Percentiles rank a stretch among this genome's conserved stretches.
Conservation (phyloP, 345 rosid genomes). For the Eucalyptus sp. region DNA sequence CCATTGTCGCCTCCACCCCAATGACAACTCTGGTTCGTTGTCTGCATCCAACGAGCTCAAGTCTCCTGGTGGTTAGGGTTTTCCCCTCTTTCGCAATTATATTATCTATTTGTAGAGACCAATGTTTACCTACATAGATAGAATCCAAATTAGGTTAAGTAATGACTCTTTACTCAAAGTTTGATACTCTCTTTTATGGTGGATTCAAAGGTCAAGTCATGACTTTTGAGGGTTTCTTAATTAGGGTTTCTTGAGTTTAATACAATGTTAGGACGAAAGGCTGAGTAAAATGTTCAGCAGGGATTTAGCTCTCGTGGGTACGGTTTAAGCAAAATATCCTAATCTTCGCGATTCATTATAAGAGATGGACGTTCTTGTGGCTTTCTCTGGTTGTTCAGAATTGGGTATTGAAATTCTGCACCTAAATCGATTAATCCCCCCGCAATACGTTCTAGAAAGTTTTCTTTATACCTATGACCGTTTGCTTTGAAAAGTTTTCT, state of each 20-base stretch:
- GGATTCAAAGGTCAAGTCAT: neutral
- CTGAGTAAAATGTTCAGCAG: neutral
- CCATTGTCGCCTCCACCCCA: neutral
- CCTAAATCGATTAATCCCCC: neutral
- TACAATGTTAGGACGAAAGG: neutral
- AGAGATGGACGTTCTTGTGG: neutral
- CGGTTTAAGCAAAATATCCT: neutral
- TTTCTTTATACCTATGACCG: neutral
- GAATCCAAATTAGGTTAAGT: neutral
- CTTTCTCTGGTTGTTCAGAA: neutral
- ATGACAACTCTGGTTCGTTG: neutral
- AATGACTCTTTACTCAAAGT: neutral
- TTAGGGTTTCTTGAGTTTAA: neutral
- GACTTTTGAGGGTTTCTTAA: neutral
- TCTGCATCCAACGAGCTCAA: neutral
- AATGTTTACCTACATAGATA: neutral
- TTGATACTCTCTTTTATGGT: neutral
- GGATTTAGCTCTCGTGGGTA: neutral
- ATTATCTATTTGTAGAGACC: neutral
- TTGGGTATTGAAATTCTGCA: neutral
- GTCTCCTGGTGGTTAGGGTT: neutral
- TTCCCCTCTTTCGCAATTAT: neutral
- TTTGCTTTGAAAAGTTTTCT: neutral
- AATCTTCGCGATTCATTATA: neutral
- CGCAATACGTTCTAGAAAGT: neutral